Base-by-base conservation (phyloP, 768 basidiomycete genomes). In the Tulasnella sp. region DNA sequence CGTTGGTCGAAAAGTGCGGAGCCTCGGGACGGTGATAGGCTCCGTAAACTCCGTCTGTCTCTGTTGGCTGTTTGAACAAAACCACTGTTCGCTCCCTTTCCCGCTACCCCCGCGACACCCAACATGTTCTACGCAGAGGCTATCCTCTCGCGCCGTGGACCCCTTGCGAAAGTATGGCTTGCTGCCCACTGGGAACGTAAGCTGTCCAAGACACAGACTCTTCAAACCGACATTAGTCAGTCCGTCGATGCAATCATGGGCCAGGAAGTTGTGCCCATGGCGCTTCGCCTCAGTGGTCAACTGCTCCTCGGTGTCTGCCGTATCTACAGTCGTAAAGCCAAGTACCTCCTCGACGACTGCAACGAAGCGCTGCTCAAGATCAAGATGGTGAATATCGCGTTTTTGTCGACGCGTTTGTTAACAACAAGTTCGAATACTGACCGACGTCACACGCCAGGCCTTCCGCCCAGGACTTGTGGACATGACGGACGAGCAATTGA, bases 121-220 rank as follows among this genome's bases (percentile, higher is more conserved):
- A 55, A 48, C 13, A 77, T 83, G 94, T 96, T 96, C 84, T 96
- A 94, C 83, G 95, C 95, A 73, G 95, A 98, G 83, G 91, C 94
- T 46, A 95, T 99, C 84, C 88, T 98, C 81, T 94, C 95, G 70
- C 92, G 95, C 81, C 92, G 95, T 77, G 96, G 97, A 67, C 94
- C 97, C 4, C 87, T 99, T 51, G 97, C 95, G 46, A 94, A 92
- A 86, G 95, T 99, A 87, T 99, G 98, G 98, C 92, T 99, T 75
- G 96, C 97, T 57, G 97, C 98, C 1, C 97, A 98, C 88, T 96
- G 97, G 91, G 96, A 98, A 85, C 91, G 95, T 82, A 98, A 98
- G 86, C 91, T 99, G 82, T 95, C 94, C 81, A 99, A 99, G 85
- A 91, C 92, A 37, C 95, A 97, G 84, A 95, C 97, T 0, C 86